A percentile compares a stretch with the other conserved stretches of the same genome.
Conservation (phyloP, 805 yeast species). For the Metschnikowia bowlesiae region DNA sequence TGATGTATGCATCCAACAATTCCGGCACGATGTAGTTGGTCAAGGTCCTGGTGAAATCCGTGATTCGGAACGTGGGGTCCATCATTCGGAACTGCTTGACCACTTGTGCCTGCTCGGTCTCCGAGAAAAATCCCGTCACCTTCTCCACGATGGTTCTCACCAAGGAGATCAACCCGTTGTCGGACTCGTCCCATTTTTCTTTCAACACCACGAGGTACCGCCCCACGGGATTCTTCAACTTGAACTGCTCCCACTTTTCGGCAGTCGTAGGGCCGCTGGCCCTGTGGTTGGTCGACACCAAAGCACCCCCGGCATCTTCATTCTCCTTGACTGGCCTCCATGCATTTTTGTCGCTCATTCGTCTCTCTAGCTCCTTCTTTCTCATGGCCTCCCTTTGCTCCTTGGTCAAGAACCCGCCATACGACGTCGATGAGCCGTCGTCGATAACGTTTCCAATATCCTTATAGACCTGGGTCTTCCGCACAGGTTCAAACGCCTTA, state of each 20-base stretch:
- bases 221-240: constrained; percentile 66
- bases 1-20: constrained; percentile 88
- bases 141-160: constrained; percentile 77
- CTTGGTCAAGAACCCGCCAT: constrained; percentile 88
- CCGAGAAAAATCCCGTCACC: constrained; percentile 85
- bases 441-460: constrained; percentile 85
- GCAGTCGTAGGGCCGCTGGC: constrained; percentile 65
- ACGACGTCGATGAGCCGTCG: constrained; percentile 82
- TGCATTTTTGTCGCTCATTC: constrained; percentile 54
- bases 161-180: constrained; percentile 80
- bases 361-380: constrained; percentile 44
- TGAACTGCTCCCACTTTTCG: constrained; percentile 62
- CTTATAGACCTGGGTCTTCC: constrained; percentile 84
- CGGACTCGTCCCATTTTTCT: constrained; percentile 86
- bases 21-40: constrained; percentile 95
- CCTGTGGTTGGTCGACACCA: constrained; percentile 78
- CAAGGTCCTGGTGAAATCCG: constrained; percentile 72
- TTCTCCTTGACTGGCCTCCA: constrained; percentile 69
- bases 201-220: constrained; percentile 56
- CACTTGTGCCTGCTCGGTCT: constrained; percentile 95
- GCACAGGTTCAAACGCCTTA: constrained; percentile 87
- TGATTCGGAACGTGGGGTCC: constrained; percentile 84
- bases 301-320: constrained; percentile 76
- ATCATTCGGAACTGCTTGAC: constrained; percentile 75
- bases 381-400: constrained; percentile 77